Evolutionary conservation across 2,329 filamentous ascomycete species (phyloP).

Genomic region (Lasiodiplodia citricola): DNA sequence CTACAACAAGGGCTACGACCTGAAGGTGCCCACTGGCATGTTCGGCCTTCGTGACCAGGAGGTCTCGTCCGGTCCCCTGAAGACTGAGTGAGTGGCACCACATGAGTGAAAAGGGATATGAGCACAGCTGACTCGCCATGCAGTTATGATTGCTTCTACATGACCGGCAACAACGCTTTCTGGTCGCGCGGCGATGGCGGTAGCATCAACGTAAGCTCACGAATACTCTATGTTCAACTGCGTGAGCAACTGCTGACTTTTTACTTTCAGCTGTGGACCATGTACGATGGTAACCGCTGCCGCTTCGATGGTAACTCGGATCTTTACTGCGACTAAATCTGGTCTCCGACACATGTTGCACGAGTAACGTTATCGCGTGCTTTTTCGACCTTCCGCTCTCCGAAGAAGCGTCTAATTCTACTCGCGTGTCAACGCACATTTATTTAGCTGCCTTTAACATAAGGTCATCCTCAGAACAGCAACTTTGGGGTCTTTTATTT

Average conservation of each 20-base stretch:
- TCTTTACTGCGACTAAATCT: background rate
- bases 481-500: background rate
- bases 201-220: background rate
- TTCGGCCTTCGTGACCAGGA: background rate
- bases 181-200: background rate
- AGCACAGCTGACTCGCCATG: no score
- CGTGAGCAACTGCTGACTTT: background rate
- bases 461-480: background rate
- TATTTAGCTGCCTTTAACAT: background rate
- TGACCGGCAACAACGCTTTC: background rate
- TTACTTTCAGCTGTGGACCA: background rate
- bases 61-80: background rate
- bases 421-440: background rate
- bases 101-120: no score
- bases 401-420: background rate
- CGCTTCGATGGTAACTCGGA: background rate
- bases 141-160: background rate
- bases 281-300: background rate
- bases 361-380: background rate
- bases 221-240: background rate
- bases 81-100: background rate
- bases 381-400: no score
- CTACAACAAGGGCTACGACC: background rate
- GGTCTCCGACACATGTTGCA: no score
- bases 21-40: background rate